Evolutionary conservation across 1,139 yeast species (phyloP).

Genomic region (Lodderomyces metapsilosis): DNA sequence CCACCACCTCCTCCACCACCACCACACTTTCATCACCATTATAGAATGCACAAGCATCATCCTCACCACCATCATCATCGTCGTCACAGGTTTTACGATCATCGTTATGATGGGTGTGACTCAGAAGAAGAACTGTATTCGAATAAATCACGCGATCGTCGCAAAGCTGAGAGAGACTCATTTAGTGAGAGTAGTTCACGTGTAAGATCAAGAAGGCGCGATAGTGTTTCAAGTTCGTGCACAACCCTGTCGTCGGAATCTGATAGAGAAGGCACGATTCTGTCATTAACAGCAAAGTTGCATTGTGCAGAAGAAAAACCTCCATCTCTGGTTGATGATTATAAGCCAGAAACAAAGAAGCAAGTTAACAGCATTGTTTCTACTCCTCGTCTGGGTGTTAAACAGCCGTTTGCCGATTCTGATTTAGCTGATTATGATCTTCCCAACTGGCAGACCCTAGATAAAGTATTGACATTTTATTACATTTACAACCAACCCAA

Average conservation of each 20-base stretch:
- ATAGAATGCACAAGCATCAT: background rate
- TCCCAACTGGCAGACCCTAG: slow-evolving; percentile 41
- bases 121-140: background rate
- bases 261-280: background rate
- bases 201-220: background rate
- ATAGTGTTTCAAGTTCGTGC: background rate
- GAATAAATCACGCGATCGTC: background rate
- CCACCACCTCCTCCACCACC: slow-evolving; percentile 3
- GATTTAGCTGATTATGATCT: slow-evolving; percentile 29
- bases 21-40: slow-evolving; percentile 7
- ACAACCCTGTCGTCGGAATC: background rate
- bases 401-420: slow-evolving; percentile 10
- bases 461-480: slow-evolving; percentile 43
- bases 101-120: slow-evolving; percentile 2
- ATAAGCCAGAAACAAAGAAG: background rate
- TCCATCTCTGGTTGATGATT: background rate
- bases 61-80: slow-evolving; percentile 7
- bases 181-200: background rate
- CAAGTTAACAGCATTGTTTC: background rate
- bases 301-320: background rate
- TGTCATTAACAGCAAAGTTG: background rate
- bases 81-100: slow-evolving; percentile 4
- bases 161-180: background rate
- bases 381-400: background rate
- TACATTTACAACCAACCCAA: slow-evolving; percentile 48